phyloP scores from a whole-genome alignment of 345 rosid genomes.

The Brassica cretica region DNA sequence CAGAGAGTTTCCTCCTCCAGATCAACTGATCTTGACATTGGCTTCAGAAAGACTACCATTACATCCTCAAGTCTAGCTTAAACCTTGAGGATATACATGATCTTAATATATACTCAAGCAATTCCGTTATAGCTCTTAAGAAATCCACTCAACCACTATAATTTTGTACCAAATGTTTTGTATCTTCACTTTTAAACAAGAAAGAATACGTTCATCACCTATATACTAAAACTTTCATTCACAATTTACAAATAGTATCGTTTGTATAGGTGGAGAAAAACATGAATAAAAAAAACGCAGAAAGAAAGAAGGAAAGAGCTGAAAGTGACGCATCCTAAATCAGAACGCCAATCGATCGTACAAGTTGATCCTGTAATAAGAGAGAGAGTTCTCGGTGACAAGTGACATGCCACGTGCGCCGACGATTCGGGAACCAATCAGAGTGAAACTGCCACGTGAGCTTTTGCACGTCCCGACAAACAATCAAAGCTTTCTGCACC shows the following conservation, averaged over 20 bases:
- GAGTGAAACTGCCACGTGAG: slow-evolving; percentile 37
- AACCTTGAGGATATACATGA: neutral
- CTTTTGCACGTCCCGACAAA: slow-evolving; percentile 29
- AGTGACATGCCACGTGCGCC: slow-evolving; percentile 43
- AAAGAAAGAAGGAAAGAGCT: neutral
- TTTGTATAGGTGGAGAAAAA: neutral
- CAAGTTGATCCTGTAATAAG: slow-evolving; percentile 24
- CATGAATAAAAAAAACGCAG: neutral
- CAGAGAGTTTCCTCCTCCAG: neutral
- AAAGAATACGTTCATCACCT: neutral
- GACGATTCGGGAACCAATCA: slow-evolving; percentile 36
- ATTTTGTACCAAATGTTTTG: neutral
- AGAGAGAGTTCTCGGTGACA: slow-evolving; percentile 28
- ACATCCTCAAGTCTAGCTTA: neutral
- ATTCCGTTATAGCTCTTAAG: neutral
- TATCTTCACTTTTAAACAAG: neutral
- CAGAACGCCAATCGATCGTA: slow-evolving; percentile 9
- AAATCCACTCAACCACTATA: neutral
- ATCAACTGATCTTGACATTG: neutral
- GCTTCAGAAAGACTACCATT: no score
- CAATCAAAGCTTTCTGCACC: slow-evolving; percentile 24
- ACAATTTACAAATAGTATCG: neutral
- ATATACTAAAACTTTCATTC: neutral
- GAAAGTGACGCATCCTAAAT: slow-evolving; percentile 35
- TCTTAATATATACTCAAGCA: neutral